Evolutionary conservation across 169 alveolate genomes (phyloP).

Genomic region (Plasmodium gallinaceum): DNA sequence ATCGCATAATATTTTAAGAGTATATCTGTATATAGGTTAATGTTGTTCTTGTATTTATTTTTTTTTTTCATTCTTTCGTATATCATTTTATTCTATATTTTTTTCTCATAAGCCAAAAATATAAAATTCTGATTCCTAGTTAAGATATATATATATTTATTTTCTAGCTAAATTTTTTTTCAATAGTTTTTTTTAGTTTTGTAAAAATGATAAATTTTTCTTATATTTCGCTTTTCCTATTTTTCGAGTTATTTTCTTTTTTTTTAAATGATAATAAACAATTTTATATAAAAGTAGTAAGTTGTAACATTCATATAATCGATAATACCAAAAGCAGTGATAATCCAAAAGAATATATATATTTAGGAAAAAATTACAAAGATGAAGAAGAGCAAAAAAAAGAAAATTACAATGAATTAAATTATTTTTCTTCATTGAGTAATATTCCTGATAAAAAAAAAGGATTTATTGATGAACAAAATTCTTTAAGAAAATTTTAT

Average conservation of each 20-base stretch:
- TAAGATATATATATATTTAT: too few species aligned
- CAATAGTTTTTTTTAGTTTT: not conserved
- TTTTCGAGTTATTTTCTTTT: constrained; percentile 7
- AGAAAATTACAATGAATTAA: not conserved
- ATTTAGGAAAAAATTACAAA: not conserved
- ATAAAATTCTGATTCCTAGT: too few species aligned
- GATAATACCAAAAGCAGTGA: not conserved
- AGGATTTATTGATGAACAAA: not conserved
- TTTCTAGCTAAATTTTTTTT: not conserved
- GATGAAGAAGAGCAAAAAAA: not conserved
- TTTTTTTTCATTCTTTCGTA: not conserved
- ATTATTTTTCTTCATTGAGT: not conserved
- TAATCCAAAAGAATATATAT: not conserved
- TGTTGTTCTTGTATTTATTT: not conserved
- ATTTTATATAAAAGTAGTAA: not conserved
- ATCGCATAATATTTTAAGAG: too few species aligned
- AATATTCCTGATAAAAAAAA: not conserved
- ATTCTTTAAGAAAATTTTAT: too few species aligned
- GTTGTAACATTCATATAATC: constrained; percentile 21
- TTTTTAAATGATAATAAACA: constrained; percentile 1
- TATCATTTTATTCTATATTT: not conserved
- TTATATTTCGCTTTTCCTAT: constrained; percentile 6
- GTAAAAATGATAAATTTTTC: constrained; percentile 8
- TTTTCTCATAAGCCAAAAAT: too few species aligned
- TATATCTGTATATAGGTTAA: too few species aligned